Percentiles rank a stretch among this genome's conserved stretches.
Conservation (phyloP, 1,139 yeast species). For the Sugiyamaella sp. region DNA sequence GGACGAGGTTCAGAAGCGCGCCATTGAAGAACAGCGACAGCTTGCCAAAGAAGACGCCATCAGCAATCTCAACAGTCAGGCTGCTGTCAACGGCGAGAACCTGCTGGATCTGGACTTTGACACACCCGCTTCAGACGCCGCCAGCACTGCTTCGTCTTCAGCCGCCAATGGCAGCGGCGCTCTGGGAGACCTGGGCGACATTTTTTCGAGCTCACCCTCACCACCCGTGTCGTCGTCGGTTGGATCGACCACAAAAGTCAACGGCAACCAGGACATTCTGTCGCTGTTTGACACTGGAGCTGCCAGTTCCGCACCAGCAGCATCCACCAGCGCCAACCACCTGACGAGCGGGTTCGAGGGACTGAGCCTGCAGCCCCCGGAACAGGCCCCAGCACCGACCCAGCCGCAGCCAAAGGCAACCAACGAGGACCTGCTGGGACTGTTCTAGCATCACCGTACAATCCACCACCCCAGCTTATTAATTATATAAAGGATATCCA, state of each 20-base stretch:
- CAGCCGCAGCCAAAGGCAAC: constrained; percentile 33
- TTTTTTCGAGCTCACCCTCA: constrained; percentile 40
- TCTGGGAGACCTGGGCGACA: constrained; percentile 41
- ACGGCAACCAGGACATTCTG: constrained; percentile 37
- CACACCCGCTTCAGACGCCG: constrained; percentile 22
- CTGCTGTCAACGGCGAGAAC: constrained; percentile 65
- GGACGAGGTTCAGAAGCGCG: constrained; percentile 52
- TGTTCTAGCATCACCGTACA: constrained; percentile 45
- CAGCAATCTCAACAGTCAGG: constrained; percentile 48
- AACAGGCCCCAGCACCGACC: constrained; percentile 22
- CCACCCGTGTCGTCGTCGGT: constrained; percentile 32
- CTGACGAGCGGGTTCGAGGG: constrained; percentile 34
- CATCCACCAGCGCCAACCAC: constrained; percentile 29
- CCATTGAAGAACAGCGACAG: constrained; percentile 74
- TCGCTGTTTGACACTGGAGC: constrained; percentile 36
- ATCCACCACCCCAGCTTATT: not conserved
- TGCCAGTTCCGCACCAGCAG: constrained; percentile 39
- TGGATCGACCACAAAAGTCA: constrained; percentile 26
- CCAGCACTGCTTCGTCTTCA: constrained; percentile 38
- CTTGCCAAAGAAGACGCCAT: constrained; percentile 79
- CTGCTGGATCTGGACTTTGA: constrained; percentile 81
- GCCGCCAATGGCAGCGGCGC: constrained; percentile 28
- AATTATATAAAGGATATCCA: constrained; percentile 3
- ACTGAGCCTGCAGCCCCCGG: constrained; percentile 27
- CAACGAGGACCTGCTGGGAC: constrained; percentile 58